Base-by-base conservation (phyloP, 768 basidiomycete genomes). In the Ramaria sp. region DNA sequence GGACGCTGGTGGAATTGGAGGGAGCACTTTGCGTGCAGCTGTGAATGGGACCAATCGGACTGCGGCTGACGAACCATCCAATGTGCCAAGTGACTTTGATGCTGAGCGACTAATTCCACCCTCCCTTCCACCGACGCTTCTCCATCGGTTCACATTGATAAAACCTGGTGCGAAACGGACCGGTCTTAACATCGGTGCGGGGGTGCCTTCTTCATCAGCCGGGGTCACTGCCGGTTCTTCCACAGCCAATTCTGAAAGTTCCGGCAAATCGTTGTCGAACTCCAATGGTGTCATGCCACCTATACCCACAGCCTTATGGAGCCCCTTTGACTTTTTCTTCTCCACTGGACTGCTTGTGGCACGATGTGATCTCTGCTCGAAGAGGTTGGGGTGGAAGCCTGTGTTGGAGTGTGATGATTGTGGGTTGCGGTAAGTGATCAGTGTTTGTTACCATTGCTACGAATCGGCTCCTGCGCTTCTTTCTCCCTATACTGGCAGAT, bases 341-440 rank as follows among this genome's bases (percentile, higher is more conserved):
- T 80, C 81, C 7, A 84, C 82, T 64, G 85, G 78, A 16, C 67
- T 86, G 44, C 65, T 88, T 22, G 78, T 79, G 3, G 76, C 82
- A 48, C 91, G 85, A 64, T 95, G 91, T 61, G 88, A 88, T 66
- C 68, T 91, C 16, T 95, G 91, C 62, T 63, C 65, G 41, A 93
- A 92, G 73, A 71, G 88, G 45, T 71, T 95, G 37, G 90, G 90
- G 12, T 84, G 86, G 83, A 93, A 90, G 65, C 82, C 89, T 20
- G 77, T 85, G 30, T 69, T 94, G 18, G 81, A 87, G 62, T 95
- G 91, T 64, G 91, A 94, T 66, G 91, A 94, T 67, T 94, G 92
- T 67, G 83, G 85, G 25, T 67, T 88, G 61, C 77, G 81, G 81
- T 85, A 55, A 52, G 77, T 65, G 25, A 9, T 20, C 16, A 38